phyloP scores from a whole-genome alignment of 176 grass and related monocot species.

The Triticum timopheevii region DNA sequence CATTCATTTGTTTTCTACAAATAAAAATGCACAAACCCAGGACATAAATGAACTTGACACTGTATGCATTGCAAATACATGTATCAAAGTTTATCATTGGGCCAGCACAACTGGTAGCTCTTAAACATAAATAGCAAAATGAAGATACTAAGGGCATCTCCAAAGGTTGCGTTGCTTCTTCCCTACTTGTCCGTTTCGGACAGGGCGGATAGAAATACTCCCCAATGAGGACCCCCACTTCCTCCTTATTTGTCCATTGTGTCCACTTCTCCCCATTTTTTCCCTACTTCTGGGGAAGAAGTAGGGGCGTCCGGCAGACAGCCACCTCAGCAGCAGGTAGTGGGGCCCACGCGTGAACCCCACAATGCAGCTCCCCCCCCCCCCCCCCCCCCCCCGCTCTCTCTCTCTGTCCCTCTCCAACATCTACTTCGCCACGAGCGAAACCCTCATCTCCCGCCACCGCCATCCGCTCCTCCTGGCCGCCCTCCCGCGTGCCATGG shows the following conservation, averaged over 20 bases:
- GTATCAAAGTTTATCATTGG: not conserved
- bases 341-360: too few species aligned
- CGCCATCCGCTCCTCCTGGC: too few species aligned
- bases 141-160: not conserved
- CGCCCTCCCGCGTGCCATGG: too few species aligned
- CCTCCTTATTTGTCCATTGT: not conserved
- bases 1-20: not conserved
- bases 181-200: not conserved
- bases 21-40: not conserved
- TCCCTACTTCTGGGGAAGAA: not conserved
- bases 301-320: not conserved
- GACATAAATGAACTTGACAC: constrained; percentile 6
- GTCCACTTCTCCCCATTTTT: not conserved
- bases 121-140: constrained; percentile 12
- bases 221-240: not conserved
- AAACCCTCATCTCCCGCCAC: too few species aligned
- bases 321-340: not conserved
- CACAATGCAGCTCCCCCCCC: too few species aligned
- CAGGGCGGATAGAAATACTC: not conserved
- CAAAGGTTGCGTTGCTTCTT: not conserved
- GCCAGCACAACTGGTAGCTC: not conserved
- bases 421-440: too few species aligned
- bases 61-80: not conserved
- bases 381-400: too few species aligned
- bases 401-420: too few species aligned